Evolutionary conservation across 2,329 filamentous ascomycete species (phyloP).

Genomic region (Talaromyces funiculosus): DNA sequence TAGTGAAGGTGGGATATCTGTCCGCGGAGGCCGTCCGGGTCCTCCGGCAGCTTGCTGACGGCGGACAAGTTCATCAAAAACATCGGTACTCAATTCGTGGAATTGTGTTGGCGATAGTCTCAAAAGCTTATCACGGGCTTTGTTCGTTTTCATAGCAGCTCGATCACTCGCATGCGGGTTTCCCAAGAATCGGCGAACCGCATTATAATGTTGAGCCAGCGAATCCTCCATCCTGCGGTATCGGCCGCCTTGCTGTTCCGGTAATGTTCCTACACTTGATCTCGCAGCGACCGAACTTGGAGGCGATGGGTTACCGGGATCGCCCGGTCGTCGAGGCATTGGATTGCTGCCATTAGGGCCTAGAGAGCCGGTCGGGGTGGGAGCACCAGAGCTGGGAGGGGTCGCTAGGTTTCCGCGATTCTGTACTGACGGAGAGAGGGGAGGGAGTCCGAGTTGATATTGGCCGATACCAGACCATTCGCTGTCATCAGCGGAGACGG

Average conservation of each 20-base stretch:
- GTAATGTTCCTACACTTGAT: slow-evolving; percentile 73
- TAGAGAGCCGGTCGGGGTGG: slow-evolving; percentile 47
- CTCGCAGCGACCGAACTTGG: slow-evolving; percentile 71
- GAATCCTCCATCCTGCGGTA: slow-evolving; percentile 59
- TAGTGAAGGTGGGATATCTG: slow-evolving; percentile 62
- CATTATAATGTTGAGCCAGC: slow-evolving; percentile 73
- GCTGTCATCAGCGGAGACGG: slow-evolving; percentile 73
- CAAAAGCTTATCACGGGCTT: slow-evolving; percentile 89
- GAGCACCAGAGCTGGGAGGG: slow-evolving; percentile 59
- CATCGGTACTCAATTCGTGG: slow-evolving; percentile 94
- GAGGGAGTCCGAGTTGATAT: slow-evolving; percentile 50
- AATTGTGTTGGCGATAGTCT: slow-evolving; percentile 89
- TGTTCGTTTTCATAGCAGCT: slow-evolving; percentile 69
- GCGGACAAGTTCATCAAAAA: slow-evolving; percentile 88
- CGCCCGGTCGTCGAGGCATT: slow-evolving; percentile 23
- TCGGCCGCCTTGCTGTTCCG: slow-evolving; percentile 58
- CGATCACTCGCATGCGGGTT: slow-evolving; percentile 68
- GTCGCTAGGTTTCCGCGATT: slow-evolving; percentile 52
- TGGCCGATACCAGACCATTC: slow-evolving; percentile 71
- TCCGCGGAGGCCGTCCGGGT: slow-evolving; percentile 36
- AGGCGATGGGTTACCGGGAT: slow-evolving; percentile 62
- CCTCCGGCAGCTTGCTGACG: slow-evolving; percentile 63
- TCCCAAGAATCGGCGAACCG: slow-evolving; percentile 70
- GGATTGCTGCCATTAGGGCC: slow-evolving; percentile 49
- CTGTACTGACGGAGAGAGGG: slow-evolving; percentile 47